Evolutionary conservation across 345 rosid genomes (phyloP), one percentile per base, ranked within the genome.

Genomic region (Luvunga scandens): DNA sequence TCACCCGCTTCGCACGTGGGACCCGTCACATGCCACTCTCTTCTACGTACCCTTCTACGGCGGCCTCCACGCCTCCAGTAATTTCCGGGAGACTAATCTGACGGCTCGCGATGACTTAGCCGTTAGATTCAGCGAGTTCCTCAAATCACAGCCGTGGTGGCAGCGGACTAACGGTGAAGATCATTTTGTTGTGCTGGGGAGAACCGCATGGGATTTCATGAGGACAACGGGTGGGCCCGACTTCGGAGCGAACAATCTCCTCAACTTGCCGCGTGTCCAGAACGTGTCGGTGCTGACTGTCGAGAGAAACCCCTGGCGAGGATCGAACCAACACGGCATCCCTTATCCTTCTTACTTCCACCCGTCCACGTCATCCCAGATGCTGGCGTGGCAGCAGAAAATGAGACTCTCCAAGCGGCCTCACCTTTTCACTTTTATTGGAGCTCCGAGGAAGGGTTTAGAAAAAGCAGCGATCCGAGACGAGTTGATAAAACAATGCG

Each of bases 131-230:
- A 61, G 57, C 1, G 81, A 79, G 59, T 77, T 79, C 59, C 33
- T 90, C 2, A 39, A 28, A 25, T 18, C 63, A 0, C 86, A 81
- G 66, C 86, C 86, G 0, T 57, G 79, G 88, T 90, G 90, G 91
- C 78, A 36, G 53, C 79, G 79, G 62, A 27, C 31, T 22, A 28
- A 79, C 2, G 93, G 93, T 2, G 77, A 73, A 72, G 90, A 90
- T 53, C 93, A 90, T 71, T 87, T 90, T 61, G 33, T 90, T 27
- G 91, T 79, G 2, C 80, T 90, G 27, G 93, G 91, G 68, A 81
- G 93, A 76, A 90, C 90, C 39, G 85, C 90, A 39, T 88, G 93
- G 91, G 93, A 90, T 77, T 90, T 90, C 80, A 82, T 86, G 88
- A 83, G 93, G 66, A 24, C 67, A 61, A 34, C 78, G 5, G 19